These are phyloP conservation scores for Xylariaceae sp. DNA, from an alignment of 2,329 filamentous ascomycete genomes.

Conservation along the genomic window DNA sequence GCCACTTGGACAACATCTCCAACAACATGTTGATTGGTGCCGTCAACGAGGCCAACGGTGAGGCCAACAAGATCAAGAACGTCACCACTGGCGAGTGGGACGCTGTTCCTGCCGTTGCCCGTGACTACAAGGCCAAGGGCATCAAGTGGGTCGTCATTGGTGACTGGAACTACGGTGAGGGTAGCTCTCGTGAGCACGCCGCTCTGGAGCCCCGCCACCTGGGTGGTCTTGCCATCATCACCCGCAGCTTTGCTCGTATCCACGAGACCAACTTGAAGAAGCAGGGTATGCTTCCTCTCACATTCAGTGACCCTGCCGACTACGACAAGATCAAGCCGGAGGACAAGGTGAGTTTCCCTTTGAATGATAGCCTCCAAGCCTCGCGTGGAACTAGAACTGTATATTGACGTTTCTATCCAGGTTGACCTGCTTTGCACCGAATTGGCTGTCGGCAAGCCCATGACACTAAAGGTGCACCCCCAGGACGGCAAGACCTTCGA, in stretches of 20 bases:
- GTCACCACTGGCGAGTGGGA: conserved; percentile 74
- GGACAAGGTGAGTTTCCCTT: conserved; percentile 59
- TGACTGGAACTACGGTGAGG: conserved; percentile 99
- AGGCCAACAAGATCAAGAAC: conserved; percentile 98
- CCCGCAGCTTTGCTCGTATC: conserved; percentile 93
- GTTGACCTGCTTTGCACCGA: conserved; percentile 84
- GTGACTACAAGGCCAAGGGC: conserved; percentile 97
- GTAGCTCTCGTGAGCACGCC: conserved; percentile 94
- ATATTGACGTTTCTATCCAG: conserved; percentile 31
- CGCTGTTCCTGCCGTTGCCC: conserved; percentile 86
- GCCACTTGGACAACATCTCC: conserved; percentile 98
- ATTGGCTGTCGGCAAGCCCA: conserved; percentile 84
- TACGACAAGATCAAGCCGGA: conserved; percentile 95
- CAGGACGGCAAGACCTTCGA: conserved; percentile 79
- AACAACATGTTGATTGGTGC: conserved; percentile 99
- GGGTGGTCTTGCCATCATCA: conserved; percentile 94
- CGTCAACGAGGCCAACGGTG: conserved; percentile 89
- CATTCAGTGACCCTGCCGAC: conserved; percentile 88
- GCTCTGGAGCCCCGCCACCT: conserved; percentile 96
- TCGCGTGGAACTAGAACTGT: not conserved
- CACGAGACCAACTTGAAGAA: conserved; percentile 99
- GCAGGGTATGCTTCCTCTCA: conserved; percentile 99
- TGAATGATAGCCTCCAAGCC: not conserved
- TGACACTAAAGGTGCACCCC: conserved; percentile 88
- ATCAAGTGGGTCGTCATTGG: conserved; percentile 96